Base-by-base conservation (phyloP, 768 basidiomycete genomes). In the Pleurotus giganteus region DNA sequence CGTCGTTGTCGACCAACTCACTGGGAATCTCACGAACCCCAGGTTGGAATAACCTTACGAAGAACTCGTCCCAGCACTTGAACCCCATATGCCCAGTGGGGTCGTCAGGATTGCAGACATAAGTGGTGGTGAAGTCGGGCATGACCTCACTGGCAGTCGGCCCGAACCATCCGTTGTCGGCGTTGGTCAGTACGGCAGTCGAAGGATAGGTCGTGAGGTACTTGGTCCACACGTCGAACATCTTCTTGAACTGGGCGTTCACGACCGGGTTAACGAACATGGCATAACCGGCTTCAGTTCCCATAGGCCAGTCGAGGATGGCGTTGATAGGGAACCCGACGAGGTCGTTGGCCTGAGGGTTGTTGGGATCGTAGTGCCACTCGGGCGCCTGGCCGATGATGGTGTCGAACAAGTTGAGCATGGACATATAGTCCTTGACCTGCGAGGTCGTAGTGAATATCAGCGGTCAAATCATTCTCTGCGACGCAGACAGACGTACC, bases 31-130 rank as follows among this genome's bases (percentile, higher is more conserved):
- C 75, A 29, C 84, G 80, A 9, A 72, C 62, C 2, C 62, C 68
- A 0, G 64, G 62, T n/a, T 69, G 65, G 63, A 81, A 74, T 3
- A 58, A 55, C 0, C 83, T 63, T 19, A 68, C 76, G 64, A 87
- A 87, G 71, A 83, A 84, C 58, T 79, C 71, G 53, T 84, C 83
- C 81, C 68, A 81, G 46, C 74, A 75, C 0, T 5, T 65, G 63
- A 67, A 82, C 0, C 85, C 84, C 57, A 74, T 66, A 56, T 80
- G 59, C 15, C 34, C 49, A 2, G 49, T 23, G n/a, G 66, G 58
- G 0, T 64, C 65, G 1, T 60, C 56, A 0, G 78, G 74, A 51
- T 81, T 65, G 54, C 74, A 78, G 9, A 69, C 60, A 61, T 70
- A 82, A 19, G 70, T 68, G 11, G 73, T 57, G 4, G 61, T 61